Conservation (phyloP, 2,329 filamentous ascomycete genomes). For the Immersiporthe knoxdaviesiana region DNA sequence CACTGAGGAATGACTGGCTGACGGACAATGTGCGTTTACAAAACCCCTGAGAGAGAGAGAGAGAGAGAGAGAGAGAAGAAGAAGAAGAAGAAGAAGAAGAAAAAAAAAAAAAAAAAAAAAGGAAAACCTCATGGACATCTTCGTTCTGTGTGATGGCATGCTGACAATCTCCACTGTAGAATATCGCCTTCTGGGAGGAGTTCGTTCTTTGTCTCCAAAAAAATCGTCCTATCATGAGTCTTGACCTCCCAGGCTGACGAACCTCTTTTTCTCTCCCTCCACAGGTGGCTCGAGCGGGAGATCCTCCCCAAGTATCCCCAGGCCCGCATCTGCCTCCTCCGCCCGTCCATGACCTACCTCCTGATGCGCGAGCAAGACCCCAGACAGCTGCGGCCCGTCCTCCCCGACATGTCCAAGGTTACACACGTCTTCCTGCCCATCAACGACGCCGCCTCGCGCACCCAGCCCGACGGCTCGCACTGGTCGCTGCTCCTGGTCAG, state of each 20-base stretch:
- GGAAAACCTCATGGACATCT: neutral
- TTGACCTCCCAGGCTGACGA: constrained; percentile 23
- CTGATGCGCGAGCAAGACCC: constrained; percentile 74
- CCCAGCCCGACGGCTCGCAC: constrained; percentile 84
- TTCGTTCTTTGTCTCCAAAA: constrained; percentile 48
- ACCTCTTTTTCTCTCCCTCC: neutral
- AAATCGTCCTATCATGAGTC: constrained; percentile 13
- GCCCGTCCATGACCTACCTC: constrained; percentile 90
- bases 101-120: constrained; percentile 11
- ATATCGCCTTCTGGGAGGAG: constrained; percentile 98
- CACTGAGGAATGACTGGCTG: constrained; percentile 90
- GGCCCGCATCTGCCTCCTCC: constrained; percentile 85
- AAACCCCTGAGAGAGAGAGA: no score
- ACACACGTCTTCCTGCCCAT: constrained; percentile 96
- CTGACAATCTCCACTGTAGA: constrained; percentile 55
- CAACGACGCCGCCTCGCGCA: constrained; percentile 81
- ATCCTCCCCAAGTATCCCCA: constrained; percentile 78
- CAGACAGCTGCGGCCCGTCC: constrained; percentile 62
- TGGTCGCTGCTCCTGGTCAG: constrained; percentile 94
- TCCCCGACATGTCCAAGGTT: constrained; percentile 78
- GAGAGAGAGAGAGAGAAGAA: no score
- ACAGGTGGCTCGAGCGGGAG: constrained; percentile 84
- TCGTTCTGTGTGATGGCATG: neutral
- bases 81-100: constrained; percentile 10
- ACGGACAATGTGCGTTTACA: constrained; percentile 80